Evolutionary conservation across 108 stramenopile species (phyloP).

Genomic region (Skeletonema potamos): DNA sequence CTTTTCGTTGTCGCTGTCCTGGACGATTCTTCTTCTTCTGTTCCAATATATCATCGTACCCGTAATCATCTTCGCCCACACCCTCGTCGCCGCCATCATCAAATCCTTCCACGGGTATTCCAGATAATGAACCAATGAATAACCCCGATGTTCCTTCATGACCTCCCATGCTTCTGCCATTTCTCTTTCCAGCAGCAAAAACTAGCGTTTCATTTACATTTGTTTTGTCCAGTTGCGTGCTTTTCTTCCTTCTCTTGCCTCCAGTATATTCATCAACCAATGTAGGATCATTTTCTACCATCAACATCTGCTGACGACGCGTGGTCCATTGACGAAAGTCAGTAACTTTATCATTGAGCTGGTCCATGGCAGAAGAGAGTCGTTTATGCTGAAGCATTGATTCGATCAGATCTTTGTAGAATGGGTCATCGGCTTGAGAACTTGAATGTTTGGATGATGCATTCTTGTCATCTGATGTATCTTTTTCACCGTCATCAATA

Average conservation of each 20-base stretch:
- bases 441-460: neutral
- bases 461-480: neutral
- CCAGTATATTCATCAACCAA: neutral
- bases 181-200: slow-evolving; percentile 26
- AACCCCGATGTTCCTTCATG: slow-evolving; percentile 44
- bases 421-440: slow-evolving; percentile 28
- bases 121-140: slow-evolving; percentile 48
- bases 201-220: slow-evolving; percentile 34
- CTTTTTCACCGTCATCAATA: neutral
- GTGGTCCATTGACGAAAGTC: slow-evolving; percentile 68
- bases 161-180: slow-evolving; percentile 15
- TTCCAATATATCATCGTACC: slow-evolving; percentile 10
- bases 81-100: slow-evolving; percentile 26
- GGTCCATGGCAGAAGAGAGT: slow-evolving; percentile 54
- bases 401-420: slow-evolving; percentile 46
- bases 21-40: slow-evolving; percentile 72
- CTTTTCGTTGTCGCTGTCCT: slow-evolving; percentile 79
- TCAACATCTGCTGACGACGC: slow-evolving; percentile 27
- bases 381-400: slow-evolving; percentile 63
- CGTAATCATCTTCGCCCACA: slow-evolving; percentile 12
- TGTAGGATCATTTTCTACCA: slow-evolving; percentile 5
- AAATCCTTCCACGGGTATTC: slow-evolving; percentile 27
- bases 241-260: slow-evolving; percentile 33
- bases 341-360: slow-evolving; percentile 66
- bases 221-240: slow-evolving; percentile 16